Conservation (phyloP, 805 yeast genomes). For the Helenozyma rhizophorensis region DNA sequence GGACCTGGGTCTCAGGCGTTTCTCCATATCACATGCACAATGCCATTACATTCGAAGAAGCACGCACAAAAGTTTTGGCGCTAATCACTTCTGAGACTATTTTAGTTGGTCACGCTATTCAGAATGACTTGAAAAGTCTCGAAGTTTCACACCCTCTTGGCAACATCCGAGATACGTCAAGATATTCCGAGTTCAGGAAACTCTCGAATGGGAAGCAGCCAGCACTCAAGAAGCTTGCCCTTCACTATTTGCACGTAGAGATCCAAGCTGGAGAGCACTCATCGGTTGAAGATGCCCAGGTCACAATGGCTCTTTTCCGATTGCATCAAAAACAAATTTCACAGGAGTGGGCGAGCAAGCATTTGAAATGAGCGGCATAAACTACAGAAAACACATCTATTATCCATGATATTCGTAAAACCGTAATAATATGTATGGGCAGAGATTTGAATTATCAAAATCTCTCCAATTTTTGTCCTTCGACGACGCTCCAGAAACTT, state of each 20-base stretch:
- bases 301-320: slow-evolving; percentile 78
- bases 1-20: slow-evolving; percentile 91
- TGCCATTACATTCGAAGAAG: slow-evolving; percentile 65
- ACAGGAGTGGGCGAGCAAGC: slow-evolving; percentile 10
- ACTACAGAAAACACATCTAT: too few species aligned
- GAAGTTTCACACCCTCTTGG: slow-evolving; percentile 62
- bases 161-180: slow-evolving; percentile 70
- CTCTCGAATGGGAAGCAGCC: slow-evolving; percentile 70
- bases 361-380: too few species aligned
- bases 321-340: slow-evolving; percentile 61
- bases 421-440: slow-evolving; percentile 1
- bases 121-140: slow-evolving; percentile 71
- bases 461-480: slow-evolving; percentile 32
- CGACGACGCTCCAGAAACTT: slow-evolving; percentile 32
- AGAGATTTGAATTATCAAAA: slow-evolving; percentile 1
- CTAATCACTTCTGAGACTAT: slow-evolving; percentile 44
- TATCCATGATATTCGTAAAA: background rate
- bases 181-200: slow-evolving; percentile 52
- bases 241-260: slow-evolving; percentile 50
- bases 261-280: slow-evolving; percentile 79
- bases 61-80: slow-evolving; percentile 42
- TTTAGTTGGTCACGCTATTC: slow-evolving; percentile 81
- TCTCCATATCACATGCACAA: slow-evolving; percentile 61
- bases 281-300: slow-evolving; percentile 86
- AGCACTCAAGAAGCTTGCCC: slow-evolving; percentile 59